Percentiles rank a stretch among this genome's conserved stretches.
These are phyloP conservation scores for Chlorella sp. DNA, from an alignment of 139 green algal genomes.

Conservation along the genomic window DNA sequence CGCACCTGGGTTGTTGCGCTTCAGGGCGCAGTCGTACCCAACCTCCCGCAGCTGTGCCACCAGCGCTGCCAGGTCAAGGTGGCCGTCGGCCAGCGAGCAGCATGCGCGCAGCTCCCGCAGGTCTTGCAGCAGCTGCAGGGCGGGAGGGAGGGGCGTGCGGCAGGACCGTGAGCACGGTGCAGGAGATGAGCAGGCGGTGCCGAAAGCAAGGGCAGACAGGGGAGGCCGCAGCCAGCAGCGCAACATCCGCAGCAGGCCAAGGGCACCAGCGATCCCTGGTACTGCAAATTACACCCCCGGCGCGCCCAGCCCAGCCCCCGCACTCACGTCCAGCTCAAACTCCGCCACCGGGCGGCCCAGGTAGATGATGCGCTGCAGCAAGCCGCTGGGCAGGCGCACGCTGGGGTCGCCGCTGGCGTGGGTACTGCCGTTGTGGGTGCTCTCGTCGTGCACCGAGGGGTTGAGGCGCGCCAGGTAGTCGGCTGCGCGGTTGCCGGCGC, in stretches of 20 bases:
- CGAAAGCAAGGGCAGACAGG: background rate
- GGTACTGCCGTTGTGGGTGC: background rate
- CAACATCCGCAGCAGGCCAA: too few relatives aligned
- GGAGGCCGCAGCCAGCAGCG: too few relatives aligned
- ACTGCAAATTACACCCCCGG: background rate
- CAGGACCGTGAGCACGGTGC: background rate
- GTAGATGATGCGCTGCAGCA: slow-evolving; percentile 43
- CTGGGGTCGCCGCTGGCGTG: background rate
- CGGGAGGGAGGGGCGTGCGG: too few relatives aligned
- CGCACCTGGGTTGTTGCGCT: slow-evolving; percentile 31
- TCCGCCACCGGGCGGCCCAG: slow-evolving; percentile 36
- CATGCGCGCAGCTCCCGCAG: slow-evolving; percentile 5
- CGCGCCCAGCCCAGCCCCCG: background rate
- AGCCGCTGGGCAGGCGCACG: slow-evolving; percentile 14
- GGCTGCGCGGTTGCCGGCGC: background rate
- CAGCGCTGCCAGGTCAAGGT: slow-evolving; percentile 23
- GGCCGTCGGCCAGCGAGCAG: slow-evolving; percentile 12
- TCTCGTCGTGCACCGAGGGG: background rate
- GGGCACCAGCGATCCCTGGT: background rate
- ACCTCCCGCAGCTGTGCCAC: slow-evolving; percentile 25
- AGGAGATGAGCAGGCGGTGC: background rate
- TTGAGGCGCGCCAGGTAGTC: slow-evolving; percentile 16
- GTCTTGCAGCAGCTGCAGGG: slow-evolving; percentile 42
- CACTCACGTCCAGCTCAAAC: slow-evolving; percentile 47
- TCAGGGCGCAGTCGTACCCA: slow-evolving; percentile 37